Evolutionary conservation across 225 moss, liverwort and hornwort genomes (phyloP), one percentile per base, ranked within the genome.

Genomic region (Bryoerythrophyllum caledonicum): DNA sequence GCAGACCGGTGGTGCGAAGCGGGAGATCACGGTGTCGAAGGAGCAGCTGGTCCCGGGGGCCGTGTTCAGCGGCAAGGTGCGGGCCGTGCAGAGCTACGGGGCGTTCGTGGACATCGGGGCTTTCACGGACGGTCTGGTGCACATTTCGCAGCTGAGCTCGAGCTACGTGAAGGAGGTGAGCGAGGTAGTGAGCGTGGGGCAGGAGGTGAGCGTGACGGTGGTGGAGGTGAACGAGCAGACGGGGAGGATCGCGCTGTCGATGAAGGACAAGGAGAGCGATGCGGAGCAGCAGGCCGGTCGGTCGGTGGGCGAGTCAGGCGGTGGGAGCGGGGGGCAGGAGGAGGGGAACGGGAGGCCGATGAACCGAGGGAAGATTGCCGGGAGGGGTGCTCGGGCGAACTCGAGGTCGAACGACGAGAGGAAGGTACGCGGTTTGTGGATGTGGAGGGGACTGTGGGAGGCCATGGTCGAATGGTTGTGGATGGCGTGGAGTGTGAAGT

Each of bases 31-130:
- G 1, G 94, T 94, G 41, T 72, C 82, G 26, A 49, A 41, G 56
- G 95, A 99, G 72, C 87, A 91, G 61, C 52, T 99, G 60, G 79
- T 87, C n/a, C 67, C 60, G 53, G 95, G 97, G 56, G 90, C 93
- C 6, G 80, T 82, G n/a, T 91, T 99, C 78, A 75, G 83, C 34
- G 97, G 97, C 49, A 87, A 38, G 41, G 89, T 99, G 4, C 86
- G 94, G 23, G 86, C 91, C 24, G 78, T 99, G 10, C 91, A 93
- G 71, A 61, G 75, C 25, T 95, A 93, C 24, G 97, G 97, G 69
- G 97, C 94, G 11, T 99, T 99, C 76, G 94, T 99, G 46, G 89
- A 88, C 79, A 85, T 99, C 52, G 97, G 97, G 40, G 94, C 97
- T 4, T 99, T 93, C 82, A 90, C 94, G 19, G 93, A 99, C 54